Evolutionary conservation across 2,329 filamentous ascomycete species (phyloP), one percentile per base, ranked within the genome.

Genomic region (Diaporthe citrichinensis): DNA sequence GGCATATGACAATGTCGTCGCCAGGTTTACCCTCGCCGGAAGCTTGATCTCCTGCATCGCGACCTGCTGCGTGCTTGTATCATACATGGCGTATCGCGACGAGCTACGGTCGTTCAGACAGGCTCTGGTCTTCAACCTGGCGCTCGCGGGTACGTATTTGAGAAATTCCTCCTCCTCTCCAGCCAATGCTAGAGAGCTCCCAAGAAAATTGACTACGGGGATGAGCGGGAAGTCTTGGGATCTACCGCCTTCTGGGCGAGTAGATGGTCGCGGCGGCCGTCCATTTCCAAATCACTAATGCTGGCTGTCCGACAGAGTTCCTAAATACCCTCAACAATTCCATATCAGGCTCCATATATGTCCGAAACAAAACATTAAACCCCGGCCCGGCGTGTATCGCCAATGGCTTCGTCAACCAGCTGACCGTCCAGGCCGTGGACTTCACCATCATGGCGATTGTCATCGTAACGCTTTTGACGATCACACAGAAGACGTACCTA

Each of bases 381-480:
- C 76, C 80, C 17, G 83, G 84, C 9, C 20, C 78, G 0, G 82
- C 81, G 4, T 88, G 86, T 76, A 80, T 81, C 12, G 75, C 84
- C 31, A 88, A 87, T 78, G 87, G 86, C 44, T 87, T 84, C 79
- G 76, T 87, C 51, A 85, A 85, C 36, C 87, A 88, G 73, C 80
- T 87, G 57, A 86, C 84, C 3, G 86, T 87, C 15, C 86, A 88
- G 78, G 84, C 84, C 6, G 82, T 81, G 39, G 84, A 85, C 72
- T 85, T 87, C 75, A 84, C 83, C 31, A 86, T 88, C 71, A 80
- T 88, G 20, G 84, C 86, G 36, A 88, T 88, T 31, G 82, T 85
- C 23, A 80, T 88, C 17, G 81, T 85, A 25, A 61, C 72, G 20
- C 55, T 74, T 4, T 41, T 74, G 41, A 74, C 62, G 4, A 68